phyloP scores from a whole-genome alignment of 1,139 yeast genomes.

The Taiozyma sp. region DNA sequence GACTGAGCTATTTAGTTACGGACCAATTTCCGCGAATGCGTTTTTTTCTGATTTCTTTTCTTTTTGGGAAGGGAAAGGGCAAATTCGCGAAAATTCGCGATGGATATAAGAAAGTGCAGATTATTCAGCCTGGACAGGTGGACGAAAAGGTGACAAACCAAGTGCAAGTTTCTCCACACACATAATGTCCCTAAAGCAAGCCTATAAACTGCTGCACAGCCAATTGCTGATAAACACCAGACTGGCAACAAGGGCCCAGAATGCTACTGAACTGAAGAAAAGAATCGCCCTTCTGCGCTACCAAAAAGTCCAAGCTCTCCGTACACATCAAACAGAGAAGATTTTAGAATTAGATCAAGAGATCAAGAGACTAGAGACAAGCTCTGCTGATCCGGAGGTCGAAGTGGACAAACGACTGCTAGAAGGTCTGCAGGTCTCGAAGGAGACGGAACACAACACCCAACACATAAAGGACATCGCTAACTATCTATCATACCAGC shows the following conservation, averaged over 20 bases:
- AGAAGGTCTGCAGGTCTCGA: conserved; percentile 11
- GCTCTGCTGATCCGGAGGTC: conserved; percentile 22
- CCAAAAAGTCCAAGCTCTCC: conserved; percentile 44
- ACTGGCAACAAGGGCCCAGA: conserved; percentile 39
- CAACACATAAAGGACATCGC: conserved; percentile 29
- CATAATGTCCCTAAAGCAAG: conserved; percentile 7
- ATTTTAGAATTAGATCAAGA: conserved; percentile 31
- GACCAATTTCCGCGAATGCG: too few relatives aligned
- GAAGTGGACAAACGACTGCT: conserved; percentile 12
- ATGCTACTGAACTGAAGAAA: conserved; percentile 43
- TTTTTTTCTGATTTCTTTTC: too few relatives aligned
- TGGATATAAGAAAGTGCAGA: not conserved
- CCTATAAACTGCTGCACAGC: conserved; percentile 29
- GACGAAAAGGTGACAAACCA: not conserved
- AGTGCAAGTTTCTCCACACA: not conserved
- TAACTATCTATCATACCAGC: conserved; percentile 66
- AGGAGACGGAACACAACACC: conserved; percentile 13
- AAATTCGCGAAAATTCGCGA: too few relatives aligned
- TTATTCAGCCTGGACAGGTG: too few relatives aligned
- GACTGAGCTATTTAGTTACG: too few relatives aligned
- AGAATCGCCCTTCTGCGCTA: conserved; percentile 50
- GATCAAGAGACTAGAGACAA: conserved; percentile 28
- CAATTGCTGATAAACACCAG: conserved; percentile 45
- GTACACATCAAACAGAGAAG: conserved; percentile 16
- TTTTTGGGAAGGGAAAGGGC: too few relatives aligned